Percentiles rank a stretch among this genome's conserved stretches.
phyloP scores from a whole-genome alignment of 352 stramenopile genomes.

The Thraustochytrium sp. region DNA sequence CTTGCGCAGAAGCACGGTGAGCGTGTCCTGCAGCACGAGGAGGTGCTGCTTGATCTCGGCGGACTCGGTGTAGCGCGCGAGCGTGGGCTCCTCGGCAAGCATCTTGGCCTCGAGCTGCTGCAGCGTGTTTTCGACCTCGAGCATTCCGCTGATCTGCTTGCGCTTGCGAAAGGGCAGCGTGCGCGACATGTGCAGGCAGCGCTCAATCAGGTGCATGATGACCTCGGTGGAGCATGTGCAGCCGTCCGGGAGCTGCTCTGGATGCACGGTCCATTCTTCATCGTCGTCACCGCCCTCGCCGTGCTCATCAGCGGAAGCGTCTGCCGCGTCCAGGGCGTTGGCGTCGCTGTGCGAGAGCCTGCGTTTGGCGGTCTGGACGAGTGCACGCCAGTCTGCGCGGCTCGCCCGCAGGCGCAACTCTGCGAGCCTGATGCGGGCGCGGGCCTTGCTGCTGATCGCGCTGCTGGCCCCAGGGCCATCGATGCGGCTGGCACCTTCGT shows the following conservation, averaged over 20 bases:
- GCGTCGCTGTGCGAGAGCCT: too few relatives aligned
- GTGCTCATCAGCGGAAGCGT: too few relatives aligned
- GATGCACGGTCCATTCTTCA: background rate
- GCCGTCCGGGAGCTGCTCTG: background rate
- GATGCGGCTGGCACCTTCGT: background rate
- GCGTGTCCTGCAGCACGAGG: background rate
- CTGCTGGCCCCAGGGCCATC: too few relatives aligned
- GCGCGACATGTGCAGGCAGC: background rate
- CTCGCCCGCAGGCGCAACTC: too few relatives aligned
- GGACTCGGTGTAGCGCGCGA: background rate
- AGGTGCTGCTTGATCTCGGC: background rate
- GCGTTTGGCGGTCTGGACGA: background rate
- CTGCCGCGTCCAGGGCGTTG: too few relatives aligned
- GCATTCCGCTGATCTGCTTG: background rate
- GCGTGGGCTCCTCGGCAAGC: background rate
- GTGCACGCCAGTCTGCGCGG: background rate
- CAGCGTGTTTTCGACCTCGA: background rate
- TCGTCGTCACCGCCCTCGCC: too few relatives aligned
- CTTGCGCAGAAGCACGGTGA: conserved; percentile 1
- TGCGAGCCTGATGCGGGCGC: too few relatives aligned
- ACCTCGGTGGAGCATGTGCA: background rate
- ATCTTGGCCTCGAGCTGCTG: background rate
- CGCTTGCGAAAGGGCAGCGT: background rate
- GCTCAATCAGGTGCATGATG: background rate
- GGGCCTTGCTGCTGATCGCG: too few relatives aligned